A percentile compares a stretch with the other conserved stretches of the same genome.
phyloP scores from a whole-genome alignment of 192 early-diverging fungal genomes.

The Mortierella hygrophila region DNA sequence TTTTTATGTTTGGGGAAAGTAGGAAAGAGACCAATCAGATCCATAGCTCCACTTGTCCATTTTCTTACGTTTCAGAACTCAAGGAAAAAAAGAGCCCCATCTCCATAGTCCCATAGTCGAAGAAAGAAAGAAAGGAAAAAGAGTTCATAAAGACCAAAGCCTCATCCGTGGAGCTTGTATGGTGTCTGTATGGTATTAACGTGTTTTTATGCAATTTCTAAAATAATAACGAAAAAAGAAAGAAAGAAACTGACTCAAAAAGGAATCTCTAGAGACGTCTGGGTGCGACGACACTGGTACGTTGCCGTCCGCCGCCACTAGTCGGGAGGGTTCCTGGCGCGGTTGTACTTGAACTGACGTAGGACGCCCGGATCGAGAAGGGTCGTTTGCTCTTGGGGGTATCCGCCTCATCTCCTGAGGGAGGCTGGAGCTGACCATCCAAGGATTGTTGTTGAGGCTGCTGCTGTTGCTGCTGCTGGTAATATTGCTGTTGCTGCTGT shows the following conservation, averaged over 20 bases:
- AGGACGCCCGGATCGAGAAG: slow-evolving; percentile 35
- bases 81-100: neutral
- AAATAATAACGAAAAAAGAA: neutral
- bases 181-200: neutral
- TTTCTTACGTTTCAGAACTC: neutral
- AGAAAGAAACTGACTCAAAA: neutral
- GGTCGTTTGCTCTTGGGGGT: neutral
- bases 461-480: slow-evolving; percentile 14
- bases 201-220: neutral
- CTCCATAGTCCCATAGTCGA: neutral
- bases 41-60: too few relatives aligned
- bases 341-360: slow-evolving; percentile 49
- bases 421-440: neutral
- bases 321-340: slow-evolving; percentile 10
- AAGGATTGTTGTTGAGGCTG: neutral
- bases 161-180: neutral
- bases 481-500: neutral
- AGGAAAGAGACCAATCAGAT: too few relatives aligned
- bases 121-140: neutral
- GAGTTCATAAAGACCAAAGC: neutral
- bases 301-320: slow-evolving; percentile 36
- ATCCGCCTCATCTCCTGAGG: neutral
- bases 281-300: slow-evolving; percentile 43
- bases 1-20: neutral
- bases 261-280: slow-evolving; percentile 16